Evolutionary conservation across 164 flowering plant species (phyloP), one percentile per base, ranked within the genome.

Genomic region (Protea cynaroides): DNA sequence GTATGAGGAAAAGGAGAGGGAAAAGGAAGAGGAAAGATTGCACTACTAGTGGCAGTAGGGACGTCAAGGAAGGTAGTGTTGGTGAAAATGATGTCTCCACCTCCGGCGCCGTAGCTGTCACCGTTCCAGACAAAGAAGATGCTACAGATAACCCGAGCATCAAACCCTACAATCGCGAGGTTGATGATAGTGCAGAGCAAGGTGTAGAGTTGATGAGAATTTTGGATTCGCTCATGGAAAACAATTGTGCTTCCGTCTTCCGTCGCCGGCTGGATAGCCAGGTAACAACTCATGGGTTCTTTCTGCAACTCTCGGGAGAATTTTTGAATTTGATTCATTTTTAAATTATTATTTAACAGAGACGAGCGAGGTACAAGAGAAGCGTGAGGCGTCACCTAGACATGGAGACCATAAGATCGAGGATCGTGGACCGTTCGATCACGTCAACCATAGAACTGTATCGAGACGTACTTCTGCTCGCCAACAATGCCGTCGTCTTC

Each of bases 1-100:
- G 64, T 23, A 2, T 83, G 47, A 86, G 64, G 68, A 86, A 75
- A 69, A 85, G 72, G 59, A 80, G 98, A 69, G 98, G 98, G 22
- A 80, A 83, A 75, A 77, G 98, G 60, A 88, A 84, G 81, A 84
- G 96, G 71, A 89, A 87, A 68, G 81, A 75, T 7, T 69, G 79
- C 15, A 15, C 14, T 29, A 29, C 34, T 15, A 15, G 49, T 44
- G 49, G 49, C 62, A 68, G 47, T 44, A 65, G 64, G 72, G 80
- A 74, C 10, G 68, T 70, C 36, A 82, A 72, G 63, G 91, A 83
- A 74, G 81, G 73, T 12, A 81, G 84, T 65, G 72, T 83, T 18
- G 90, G 81, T 40, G 90, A 84, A 51, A 82, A 81, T 55, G 80
- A 79, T 37, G 69, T 80, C 36, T 58, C 73, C 59, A 84, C 77